phyloP scores from a whole-genome alignment of 2,329 filamentous ascomycete genomes.

The Talaromyces islandicus region DNA sequence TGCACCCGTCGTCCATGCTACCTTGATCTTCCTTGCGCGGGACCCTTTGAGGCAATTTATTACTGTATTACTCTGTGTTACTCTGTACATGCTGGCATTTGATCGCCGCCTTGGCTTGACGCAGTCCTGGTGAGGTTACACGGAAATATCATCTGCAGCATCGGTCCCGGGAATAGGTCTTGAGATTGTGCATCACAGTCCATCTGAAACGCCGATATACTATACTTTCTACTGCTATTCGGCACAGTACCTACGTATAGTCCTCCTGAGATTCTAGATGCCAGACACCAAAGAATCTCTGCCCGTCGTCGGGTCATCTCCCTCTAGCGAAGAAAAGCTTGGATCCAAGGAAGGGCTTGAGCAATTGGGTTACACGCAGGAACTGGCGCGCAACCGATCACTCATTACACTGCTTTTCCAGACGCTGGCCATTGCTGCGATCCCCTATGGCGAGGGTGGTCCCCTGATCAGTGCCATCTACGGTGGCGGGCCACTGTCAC shows the following conservation, averaged over 20 bases:
- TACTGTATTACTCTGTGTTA: too few species aligned
- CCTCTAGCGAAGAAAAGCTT: constrained; percentile 15
- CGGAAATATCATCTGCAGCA: background rate
- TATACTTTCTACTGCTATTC: background rate
- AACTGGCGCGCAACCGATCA: constrained; percentile 54
- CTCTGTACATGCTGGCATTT: too few species aligned
- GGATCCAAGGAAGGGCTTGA: constrained; percentile 29
- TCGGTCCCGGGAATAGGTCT: background rate
- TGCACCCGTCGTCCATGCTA: background rate
- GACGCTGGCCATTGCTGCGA: constrained; percentile 55
- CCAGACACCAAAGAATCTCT: background rate
- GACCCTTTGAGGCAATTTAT: background rate
- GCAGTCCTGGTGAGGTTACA: background rate
- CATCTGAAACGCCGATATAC: background rate
- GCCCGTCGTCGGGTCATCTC: background rate
- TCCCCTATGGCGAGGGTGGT: constrained; percentile 48
- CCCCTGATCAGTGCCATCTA: constrained; percentile 38
- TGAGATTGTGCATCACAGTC: background rate
- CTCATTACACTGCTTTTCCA: constrained; percentile 57
- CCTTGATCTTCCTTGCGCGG: background rate
- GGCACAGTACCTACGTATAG: background rate
- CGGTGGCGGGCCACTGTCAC: constrained; percentile 46
- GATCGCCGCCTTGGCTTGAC: too few species aligned
- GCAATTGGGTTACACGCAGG: constrained; percentile 53
- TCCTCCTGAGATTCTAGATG: background rate